Base-by-base conservation (phyloP, 768 basidiomycete species). In the Nevesoporus exiguus region DNA sequence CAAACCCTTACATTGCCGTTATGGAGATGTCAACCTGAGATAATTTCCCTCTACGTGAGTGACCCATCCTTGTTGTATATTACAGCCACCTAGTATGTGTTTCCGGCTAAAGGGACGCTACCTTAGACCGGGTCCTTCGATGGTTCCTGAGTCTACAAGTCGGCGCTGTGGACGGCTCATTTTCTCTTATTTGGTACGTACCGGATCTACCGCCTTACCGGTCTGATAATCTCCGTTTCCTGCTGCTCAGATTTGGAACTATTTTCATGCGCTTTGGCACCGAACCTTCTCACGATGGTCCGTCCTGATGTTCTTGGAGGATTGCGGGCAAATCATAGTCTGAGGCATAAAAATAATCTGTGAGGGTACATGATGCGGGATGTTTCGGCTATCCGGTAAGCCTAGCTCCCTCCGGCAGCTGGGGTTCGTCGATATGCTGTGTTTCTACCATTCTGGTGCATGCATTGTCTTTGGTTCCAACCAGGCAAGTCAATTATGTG, bases 41-140 rank as follows among this genome's bases (percentile, higher is more conserved):
- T 19, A 24, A 21, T 2, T 10, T 9, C n/a, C 7, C 7, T 36
- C 44, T 19, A 21, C 14, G 49, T 22, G 29, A 19, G 19, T 19
- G 31, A 7, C 15, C 30, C 25, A 10, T 24, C 34, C 15, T 14
- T 21, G n/a, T 41, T 8, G 24, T 29, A 7, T 15, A 43, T 13
- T 49, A 49, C 36, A 37, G 49, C 54, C 49, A 13, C 24, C 25
- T 39, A 27, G 17, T 1, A 10, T 0, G 36, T 9, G 3, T 14
- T 14, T 41, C 55, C 59, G 59, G 59, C 30, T 58, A 59, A 47
- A 22, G 21, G 19, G 14, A 24, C 7, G 2, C n/a, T 11, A 15
- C 19, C 7, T 25, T 30, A 13, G 17, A 13, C 60, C 54, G 49
- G 54, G 14, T 25, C 14, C 11, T 44, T n/a, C 41, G 34, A 7